Evolutionary conservation across 1,139 yeast genomes (phyloP), one percentile per base, ranked within the genome.

Genomic region (Suhomyces yuchorum): DNA sequence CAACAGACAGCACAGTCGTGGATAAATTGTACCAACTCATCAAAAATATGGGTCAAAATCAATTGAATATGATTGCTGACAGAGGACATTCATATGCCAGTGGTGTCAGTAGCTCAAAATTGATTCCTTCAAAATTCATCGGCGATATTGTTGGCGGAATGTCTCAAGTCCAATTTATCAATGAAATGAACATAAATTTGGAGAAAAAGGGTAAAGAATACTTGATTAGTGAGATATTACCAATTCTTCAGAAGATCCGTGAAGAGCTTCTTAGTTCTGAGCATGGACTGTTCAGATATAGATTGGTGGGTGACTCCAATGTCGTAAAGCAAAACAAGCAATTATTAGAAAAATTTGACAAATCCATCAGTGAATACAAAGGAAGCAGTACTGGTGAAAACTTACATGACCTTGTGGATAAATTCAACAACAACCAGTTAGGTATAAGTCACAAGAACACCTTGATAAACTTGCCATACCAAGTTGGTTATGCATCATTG

Each of bases 71-170:
- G 9, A 80, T 91, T 44, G 93, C 97, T 6, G 96, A 92, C 52
- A 75, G 87, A 43, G 99, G 99, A 1, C 98, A 93, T 62, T 75
- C 86, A 1, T 92, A 78, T 67, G 97, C 98, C 1, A 78, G 84
- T 55, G 76, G 84, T 4, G 81, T 73, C 56, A 85, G 96, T 3
- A 74, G 81, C 36, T 79, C 96, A 0, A 78, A 82, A 34, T 69
- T 90, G 11, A 81, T 90, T 1, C 71, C 81, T 1, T 75, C 83
- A 15, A 82, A 81, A 48, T 75, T 83, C 9, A 73, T 91, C 18
- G 73, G 77, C 46, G 96, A 93, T 58, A 58, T 72, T 11, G 67
- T 90, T 12, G 70, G 79, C 30, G 99, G 99, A 18, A 71, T 93
- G 51, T 81, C 80, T 33, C 97, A 92, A 59, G 79, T 92, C 24